Percentiles rank a stretch among this genome's conserved stretches.
These are phyloP conservation scores for Funneliformis geosporum DNA, from an alignment of 192 early-diverging fungal species.

Conservation along the genomic window DNA sequence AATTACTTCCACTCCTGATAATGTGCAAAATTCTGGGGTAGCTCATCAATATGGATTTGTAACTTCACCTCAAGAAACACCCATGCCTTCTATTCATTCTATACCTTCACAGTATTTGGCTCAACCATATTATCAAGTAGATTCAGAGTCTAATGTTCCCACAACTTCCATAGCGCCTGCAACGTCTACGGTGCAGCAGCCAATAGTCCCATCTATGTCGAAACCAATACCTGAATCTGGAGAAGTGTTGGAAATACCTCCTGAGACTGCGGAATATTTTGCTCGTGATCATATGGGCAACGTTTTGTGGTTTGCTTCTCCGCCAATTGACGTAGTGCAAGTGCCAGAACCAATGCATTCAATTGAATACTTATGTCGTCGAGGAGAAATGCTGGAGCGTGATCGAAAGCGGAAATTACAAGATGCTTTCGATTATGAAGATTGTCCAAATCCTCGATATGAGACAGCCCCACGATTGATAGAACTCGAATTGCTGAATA, in stretches of 20 bases:
- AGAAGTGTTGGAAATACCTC: background rate
- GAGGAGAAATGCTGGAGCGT: background rate
- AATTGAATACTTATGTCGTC: constrained; percentile 34
- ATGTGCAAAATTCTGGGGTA: background rate
- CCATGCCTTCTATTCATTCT: background rate
- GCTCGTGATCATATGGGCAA: constrained; percentile 39
- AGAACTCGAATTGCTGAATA: background rate
- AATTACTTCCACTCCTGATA: background rate
- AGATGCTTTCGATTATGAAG: background rate
- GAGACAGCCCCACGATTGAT: background rate
- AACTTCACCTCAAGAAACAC: background rate
- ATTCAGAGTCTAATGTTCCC: too few species aligned
- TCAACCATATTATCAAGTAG: constrained; percentile 3
- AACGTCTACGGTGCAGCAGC: background rate
- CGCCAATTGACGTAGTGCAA: constrained; percentile 45
- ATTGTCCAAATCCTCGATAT: background rate
- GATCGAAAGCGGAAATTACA: background rate
- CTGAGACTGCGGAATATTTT: constrained; percentile 32
- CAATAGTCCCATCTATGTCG: background rate
- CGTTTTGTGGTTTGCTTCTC: constrained; percentile 45
- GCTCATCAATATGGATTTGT: background rate
- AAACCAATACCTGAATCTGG: background rate
- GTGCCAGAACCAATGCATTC: constrained; percentile 44
- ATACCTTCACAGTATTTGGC: constrained; percentile 21
- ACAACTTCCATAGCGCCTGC: too few species aligned